A percentile compares a stretch with the other conserved stretches of the same genome.
Evolutionary conservation across 495 filamentous ascomycete species (phyloP).

Genomic region (Friedmanniomyces endolithicus): DNA sequence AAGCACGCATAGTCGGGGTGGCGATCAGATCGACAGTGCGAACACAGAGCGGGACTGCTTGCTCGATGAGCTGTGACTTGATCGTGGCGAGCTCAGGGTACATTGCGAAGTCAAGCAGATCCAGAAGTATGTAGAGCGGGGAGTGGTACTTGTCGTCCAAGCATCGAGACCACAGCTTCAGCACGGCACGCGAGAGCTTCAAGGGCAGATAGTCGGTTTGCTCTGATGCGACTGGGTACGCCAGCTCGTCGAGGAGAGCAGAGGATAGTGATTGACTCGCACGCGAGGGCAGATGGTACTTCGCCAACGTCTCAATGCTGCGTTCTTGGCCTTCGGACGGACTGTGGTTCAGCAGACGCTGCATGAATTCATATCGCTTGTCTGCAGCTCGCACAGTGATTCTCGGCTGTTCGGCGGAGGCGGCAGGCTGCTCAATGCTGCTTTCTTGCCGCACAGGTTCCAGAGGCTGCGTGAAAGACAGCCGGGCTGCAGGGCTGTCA

Average conservation of each 20-base stretch:
- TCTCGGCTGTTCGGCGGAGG: not conserved
- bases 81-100: slow-evolving; percentile 36
- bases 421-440: slow-evolving; percentile 1
- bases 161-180: slow-evolving; percentile 50
- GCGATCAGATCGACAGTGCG: slow-evolving; percentile 26
- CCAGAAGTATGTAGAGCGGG: slow-evolving; percentile 47
- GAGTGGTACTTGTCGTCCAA: slow-evolving; percentile 45
- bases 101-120: slow-evolving; percentile 44
- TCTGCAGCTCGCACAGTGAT: not conserved
- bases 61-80: slow-evolving; percentile 38
- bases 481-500: slow-evolving; percentile 40
- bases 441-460: slow-evolving; percentile 1
- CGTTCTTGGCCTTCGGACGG: slow-evolving; percentile 36
- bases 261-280: slow-evolving; percentile 42
- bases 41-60: slow-evolving; percentile 39
- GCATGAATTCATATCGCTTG: slow-evolving; percentile 34
- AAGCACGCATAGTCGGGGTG: slow-evolving; percentile 19
- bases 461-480: slow-evolving; percentile 23
- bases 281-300: slow-evolving; percentile 49
- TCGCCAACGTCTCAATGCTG: slow-evolving; percentile 72
- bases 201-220: slow-evolving; percentile 37
- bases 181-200: slow-evolving; percentile 41
- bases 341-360: slow-evolving; percentile 47
- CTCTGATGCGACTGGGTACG: slow-evolving; percentile 23
- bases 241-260: slow-evolving; percentile 43